Evolutionary conservation across 169 alveolate genomes (phyloP).

Genomic region (Eimeria brunetti): DNA sequence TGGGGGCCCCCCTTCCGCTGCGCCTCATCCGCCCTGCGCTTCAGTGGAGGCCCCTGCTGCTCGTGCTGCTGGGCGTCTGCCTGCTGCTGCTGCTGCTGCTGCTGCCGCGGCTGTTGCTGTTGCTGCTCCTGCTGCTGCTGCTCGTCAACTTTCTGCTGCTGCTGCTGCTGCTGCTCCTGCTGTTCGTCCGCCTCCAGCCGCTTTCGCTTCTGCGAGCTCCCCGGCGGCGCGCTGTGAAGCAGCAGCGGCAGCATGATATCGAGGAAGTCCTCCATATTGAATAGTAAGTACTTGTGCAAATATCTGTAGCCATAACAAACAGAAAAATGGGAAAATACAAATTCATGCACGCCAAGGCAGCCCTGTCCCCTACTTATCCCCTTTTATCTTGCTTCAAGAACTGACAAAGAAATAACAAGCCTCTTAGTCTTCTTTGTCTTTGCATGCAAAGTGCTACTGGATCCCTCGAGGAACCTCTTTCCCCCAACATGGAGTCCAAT

Average conservation of each 20-base stretch:
- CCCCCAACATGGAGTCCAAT: background rate
- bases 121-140: constrained; percentile 13
- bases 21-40: constrained; percentile 8
- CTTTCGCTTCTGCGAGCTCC: constrained; percentile 20
- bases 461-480: background rate
- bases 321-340: too few species aligned
- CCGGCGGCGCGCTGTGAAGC: constrained; percentile 23
- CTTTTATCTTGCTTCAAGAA: background rate
- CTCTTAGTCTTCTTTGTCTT: background rate
- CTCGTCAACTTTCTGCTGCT: background rate
- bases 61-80: background rate
- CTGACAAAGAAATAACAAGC: background rate
- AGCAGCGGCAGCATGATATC: constrained; percentile 56
- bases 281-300: constrained; percentile 24
- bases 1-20: background rate
- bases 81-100: background rate
- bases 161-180: background rate
- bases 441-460: background rate
- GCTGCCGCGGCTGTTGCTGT: background rate
- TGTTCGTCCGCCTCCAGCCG: background rate
- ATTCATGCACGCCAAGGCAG: background rate
- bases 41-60: background rate
- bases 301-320: background rate
- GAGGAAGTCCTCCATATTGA: constrained; percentile 55
- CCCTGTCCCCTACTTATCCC: background rate